A percentile compares a stretch with the other conserved stretches of the same genome.
Conservation (phyloP, 176 grass and related monocot genomes). For the Oryza punctata region DNA sequence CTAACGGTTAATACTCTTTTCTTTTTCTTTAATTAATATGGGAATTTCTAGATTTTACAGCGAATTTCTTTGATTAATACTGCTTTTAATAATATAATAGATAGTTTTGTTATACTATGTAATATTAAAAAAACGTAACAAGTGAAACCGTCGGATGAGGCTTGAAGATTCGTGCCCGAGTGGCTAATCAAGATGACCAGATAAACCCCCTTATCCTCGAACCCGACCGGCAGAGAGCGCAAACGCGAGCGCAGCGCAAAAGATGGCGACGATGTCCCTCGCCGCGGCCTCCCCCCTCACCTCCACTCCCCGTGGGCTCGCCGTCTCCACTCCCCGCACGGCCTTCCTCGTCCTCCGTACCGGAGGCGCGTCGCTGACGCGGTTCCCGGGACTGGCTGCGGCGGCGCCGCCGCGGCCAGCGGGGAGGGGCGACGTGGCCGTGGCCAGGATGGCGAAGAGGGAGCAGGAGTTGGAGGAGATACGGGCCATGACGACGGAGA, state of each 20-base stretch:
- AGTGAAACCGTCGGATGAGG: neutral
- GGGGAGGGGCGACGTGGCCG: constrained; percentile 31
- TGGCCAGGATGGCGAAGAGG: constrained; percentile 76
- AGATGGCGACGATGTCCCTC: constrained; percentile 53
- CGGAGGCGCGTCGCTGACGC: neutral
- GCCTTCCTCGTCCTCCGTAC: constrained; percentile 31
- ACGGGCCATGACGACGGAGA: constrained; percentile 64
- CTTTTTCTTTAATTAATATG: no score
- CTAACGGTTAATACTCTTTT: no score
- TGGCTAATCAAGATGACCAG: neutral
- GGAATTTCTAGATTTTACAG: no score
- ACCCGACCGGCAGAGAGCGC: neutral
- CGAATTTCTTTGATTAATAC: no score
- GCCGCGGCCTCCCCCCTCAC: constrained; percentile 47
- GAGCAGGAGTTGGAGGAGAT: constrained; percentile 90
- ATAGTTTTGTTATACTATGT: no score
- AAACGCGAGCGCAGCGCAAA: constrained; percentile 21
- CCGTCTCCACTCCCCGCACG: neutral
- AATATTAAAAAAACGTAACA: no score
- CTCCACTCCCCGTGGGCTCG: constrained; percentile 39
- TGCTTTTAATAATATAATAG: no score
- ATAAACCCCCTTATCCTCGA: constrained; percentile 48
- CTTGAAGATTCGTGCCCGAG: constrained; percentile 3
- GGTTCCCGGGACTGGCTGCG: constrained; percentile 32
- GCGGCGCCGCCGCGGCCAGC: neutral